These are phyloP conservation scores for Tetrahymena thermophila DNA, from an alignment of 73 alveolate genomes.

Conservation along the genomic window DNA sequence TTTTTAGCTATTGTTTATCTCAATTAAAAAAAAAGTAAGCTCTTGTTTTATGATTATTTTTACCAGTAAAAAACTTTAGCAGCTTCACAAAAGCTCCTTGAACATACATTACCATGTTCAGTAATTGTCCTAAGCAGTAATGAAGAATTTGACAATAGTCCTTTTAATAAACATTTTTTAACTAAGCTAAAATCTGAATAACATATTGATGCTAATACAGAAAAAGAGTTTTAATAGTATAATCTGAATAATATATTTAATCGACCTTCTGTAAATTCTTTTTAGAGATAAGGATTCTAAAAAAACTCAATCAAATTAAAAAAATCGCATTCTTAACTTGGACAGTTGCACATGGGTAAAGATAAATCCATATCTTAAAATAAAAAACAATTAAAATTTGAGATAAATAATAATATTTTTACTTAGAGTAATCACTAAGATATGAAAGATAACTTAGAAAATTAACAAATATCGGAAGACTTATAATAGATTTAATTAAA, in stretches of 20 bases:
- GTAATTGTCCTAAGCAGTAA: background rate
- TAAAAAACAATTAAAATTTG: background rate
- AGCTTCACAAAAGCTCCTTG: background rate
- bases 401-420: background rate
- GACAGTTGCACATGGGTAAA: background rate
- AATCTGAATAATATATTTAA: too few relatives aligned
- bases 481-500: too few relatives aligned
- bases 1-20: background rate
- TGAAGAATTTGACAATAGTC: background rate
- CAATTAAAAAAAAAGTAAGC: background rate
- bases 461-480: too few relatives aligned
- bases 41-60: background rate
- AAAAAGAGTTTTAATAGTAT: too few relatives aligned
- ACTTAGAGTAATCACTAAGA: background rate
- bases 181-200: background rate
- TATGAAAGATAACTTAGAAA: background rate
- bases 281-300: background rate
- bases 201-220: background rate
- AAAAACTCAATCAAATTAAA: background rate
- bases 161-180: background rate
- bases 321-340: background rate
- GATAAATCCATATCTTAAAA: background rate
- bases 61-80: background rate
- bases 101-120: background rate
- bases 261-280: background rate